Base-by-base conservation (phyloP, 1,139 yeast genomes). In the Lodderomyces parapsilosis region DNA sequence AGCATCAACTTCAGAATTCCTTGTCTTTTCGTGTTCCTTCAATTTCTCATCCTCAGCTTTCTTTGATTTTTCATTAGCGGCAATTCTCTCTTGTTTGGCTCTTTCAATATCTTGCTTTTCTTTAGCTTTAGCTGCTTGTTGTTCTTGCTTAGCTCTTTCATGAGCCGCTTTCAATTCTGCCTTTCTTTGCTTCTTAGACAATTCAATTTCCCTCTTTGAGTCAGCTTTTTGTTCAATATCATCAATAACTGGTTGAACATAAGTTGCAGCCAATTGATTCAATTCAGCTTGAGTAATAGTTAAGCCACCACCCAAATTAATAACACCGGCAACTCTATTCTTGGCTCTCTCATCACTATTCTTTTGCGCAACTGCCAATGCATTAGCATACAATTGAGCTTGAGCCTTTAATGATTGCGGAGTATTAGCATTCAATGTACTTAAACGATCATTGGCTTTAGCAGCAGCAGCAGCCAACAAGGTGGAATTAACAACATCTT, bases 251-350 rank as follows among this genome's bases (percentile, higher is more conserved):
- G 99, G 99, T 49, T 78, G 75, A 46, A 93, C 96, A 58, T 87
- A 75, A 43, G 83, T 76, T 45, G 82, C 69, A n/a, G 98, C 98
- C 71, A 93, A 80, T 43, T 77, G 78, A 49, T 86, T 86, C 49
- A 93, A 80, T 59, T 91, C 96, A 20, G 74, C 76, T 50, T 78
- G 86, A 40, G 86, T 74, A 76, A 91, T 81, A 56, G 78, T 80
- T 52, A 88, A 74, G 2, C 98, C 98, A 52, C 96, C 96, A 49
- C 99, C 99, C 51, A 91, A 68, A 57, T 89, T 77, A 54, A 89
- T 74, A 58, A 83, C 75, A 40, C 88, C 89, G 38, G 64, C 56
- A 44, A 67, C 64, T 51, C 65, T 57, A 43, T 52, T 59, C 44
- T 69, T 76, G 45, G 78, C 58, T 54, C 90, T 74, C 54, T 78